A percentile compares a stretch with the other conserved stretches of the same genome.
These are phyloP conservation scores for Leccinum pachyderme DNA, from an alignment of 1,284 basidiomycete genomes.

Conservation along the genomic window DNA sequence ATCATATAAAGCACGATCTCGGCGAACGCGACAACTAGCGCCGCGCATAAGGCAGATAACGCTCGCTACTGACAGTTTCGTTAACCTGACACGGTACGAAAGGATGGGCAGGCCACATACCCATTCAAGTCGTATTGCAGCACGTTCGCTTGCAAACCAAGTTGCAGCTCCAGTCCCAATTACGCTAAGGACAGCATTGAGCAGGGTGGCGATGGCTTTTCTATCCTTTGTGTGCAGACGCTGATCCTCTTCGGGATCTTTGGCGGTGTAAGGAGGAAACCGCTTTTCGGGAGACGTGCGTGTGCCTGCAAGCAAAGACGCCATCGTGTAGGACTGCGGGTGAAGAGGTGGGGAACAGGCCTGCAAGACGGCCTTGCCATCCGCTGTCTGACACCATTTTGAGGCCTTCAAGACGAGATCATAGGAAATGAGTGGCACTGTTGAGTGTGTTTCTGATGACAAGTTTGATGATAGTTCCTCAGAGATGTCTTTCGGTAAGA, in stretches of 20 bases:
- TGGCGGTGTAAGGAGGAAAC: slow-evolving; percentile 49
- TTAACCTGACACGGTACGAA: slow-evolving; percentile 5
- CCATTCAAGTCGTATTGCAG: slow-evolving; percentile 69
- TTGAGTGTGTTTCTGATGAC: slow-evolving; percentile 22
- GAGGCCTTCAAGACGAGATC: slow-evolving; percentile 57
- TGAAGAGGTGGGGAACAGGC: slow-evolving; percentile 46
- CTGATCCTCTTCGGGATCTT: slow-evolving; percentile 41
- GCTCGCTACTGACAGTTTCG: slow-evolving; percentile 46
- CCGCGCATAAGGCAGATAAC: slow-evolving; percentile 57
- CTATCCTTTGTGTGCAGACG: slow-evolving; percentile 49
- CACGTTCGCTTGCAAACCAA: slow-evolving; percentile 67
- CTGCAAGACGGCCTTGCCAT: slow-evolving; percentile 45
- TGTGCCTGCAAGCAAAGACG: slow-evolving; percentile 73
- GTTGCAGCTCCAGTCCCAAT: slow-evolving; percentile 61
- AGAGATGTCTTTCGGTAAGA: slow-evolving; percentile 48
- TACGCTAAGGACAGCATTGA: slow-evolving; percentile 72
- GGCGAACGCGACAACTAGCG: slow-evolving; percentile 60
- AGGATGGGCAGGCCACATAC: slow-evolving; percentile 34
- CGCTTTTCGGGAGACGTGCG: slow-evolving; percentile 69
- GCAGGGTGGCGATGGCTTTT: slow-evolving; percentile 62
- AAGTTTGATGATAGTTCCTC: slow-evolving; percentile 41
- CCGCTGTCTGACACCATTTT: slow-evolving; percentile 59
- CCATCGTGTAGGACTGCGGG: slow-evolving; percentile 58
- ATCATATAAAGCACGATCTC: slow-evolving; percentile 70
- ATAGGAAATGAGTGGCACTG: slow-evolving; percentile 54